Percentiles rank a stretch among this genome's conserved stretches.
These are phyloP conservation scores for Phytophthora macrochlamydospora DNA, from an alignment of 352 stramenopile species.

Conservation along the genomic window DNA sequence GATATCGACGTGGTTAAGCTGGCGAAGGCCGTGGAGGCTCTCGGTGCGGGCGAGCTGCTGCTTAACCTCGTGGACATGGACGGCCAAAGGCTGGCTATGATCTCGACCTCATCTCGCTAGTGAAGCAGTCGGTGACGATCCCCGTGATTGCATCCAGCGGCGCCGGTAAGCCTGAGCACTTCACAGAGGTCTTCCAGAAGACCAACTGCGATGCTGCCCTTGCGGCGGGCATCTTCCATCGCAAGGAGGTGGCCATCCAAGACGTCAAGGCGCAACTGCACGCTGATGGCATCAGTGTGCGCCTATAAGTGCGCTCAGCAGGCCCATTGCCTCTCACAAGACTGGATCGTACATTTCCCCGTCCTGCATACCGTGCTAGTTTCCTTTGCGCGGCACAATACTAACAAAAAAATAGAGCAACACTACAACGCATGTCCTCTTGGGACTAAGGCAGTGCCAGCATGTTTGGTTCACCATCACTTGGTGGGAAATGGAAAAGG, in stretches of 20 bases:
- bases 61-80: conserved; percentile 99
- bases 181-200: conserved; percentile 94
- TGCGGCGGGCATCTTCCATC: conserved; percentile 99
- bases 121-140: conserved; percentile 93
- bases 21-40: conserved; percentile 87
- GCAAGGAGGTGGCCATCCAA: conserved; percentile 95
- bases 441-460: not conserved
- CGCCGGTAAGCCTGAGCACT: conserved; percentile 93
- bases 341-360: conserved; percentile 4
- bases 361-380: conserved; percentile 11
- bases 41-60: conserved; percentile 98
- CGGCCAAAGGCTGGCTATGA: conserved; percentile 94
- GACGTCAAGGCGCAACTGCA: conserved; percentile 94
- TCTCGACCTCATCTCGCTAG: conserved; percentile 62
- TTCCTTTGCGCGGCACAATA: conserved; percentile 2
- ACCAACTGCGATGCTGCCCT: conserved; percentile 94
- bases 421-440: conserved; percentile 11
- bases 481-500: conserved; percentile 35
- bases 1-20: conserved; percentile 89
- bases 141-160: conserved; percentile 98
- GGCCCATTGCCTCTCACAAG: conserved; percentile 2
- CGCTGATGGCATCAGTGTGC: conserved; percentile 71
- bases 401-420: conserved; percentile 30
- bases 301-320: conserved; percentile 35
- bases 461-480: not conserved